Percentiles rank a stretch among this genome's conserved stretches.
Conservation (phyloP, 2,329 filamentous ascomycete genomes). For the Aspergillus ochraceus region DNA sequence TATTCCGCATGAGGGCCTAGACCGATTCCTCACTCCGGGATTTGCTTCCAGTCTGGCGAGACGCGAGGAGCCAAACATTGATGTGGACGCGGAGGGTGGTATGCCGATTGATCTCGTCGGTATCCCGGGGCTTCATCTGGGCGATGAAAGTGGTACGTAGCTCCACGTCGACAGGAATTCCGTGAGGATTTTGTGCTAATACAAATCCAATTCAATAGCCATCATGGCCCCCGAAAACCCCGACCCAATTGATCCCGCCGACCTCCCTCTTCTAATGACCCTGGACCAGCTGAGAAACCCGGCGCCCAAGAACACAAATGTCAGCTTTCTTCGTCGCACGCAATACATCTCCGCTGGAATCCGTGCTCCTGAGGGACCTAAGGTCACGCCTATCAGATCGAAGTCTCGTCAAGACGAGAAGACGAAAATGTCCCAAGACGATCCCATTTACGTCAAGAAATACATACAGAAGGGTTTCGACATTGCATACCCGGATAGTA, state of each 20-base stretch:
- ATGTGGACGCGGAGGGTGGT: conserved; percentile 94
- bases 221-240: conserved; percentile 76
- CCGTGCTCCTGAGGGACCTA: conserved; percentile 34
- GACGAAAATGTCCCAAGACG: conserved; percentile 48
- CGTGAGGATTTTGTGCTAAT: conserved; percentile 13
- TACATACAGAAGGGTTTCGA: conserved; percentile 65
- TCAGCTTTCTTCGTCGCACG: conserved; percentile 92
- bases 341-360: conserved; percentile 72
- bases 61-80: conserved; percentile 92
- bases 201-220: conserved; percentile 51
- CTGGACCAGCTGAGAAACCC: conserved; percentile 83
- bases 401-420: conserved; percentile 31
- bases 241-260: conserved; percentile 75
- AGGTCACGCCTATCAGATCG: conserved; percentile 24
- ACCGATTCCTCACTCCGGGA: conserved; percentile 84
- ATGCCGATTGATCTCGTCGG: conserved; percentile 97
- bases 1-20: conserved; percentile 88
- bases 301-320: conserved; percentile 71
- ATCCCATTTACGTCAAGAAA: conserved; percentile 61
- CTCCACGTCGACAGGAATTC: not conserved
- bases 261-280: conserved; percentile 79
- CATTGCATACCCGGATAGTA: conserved; percentile 62
- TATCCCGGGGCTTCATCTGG: conserved; percentile 91
- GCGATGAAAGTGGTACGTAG: conserved; percentile 81
- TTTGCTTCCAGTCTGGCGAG: conserved; percentile 87